Base-by-base conservation (phyloP, 148 eudicot genomes). In the Drosera capensis region DNA sequence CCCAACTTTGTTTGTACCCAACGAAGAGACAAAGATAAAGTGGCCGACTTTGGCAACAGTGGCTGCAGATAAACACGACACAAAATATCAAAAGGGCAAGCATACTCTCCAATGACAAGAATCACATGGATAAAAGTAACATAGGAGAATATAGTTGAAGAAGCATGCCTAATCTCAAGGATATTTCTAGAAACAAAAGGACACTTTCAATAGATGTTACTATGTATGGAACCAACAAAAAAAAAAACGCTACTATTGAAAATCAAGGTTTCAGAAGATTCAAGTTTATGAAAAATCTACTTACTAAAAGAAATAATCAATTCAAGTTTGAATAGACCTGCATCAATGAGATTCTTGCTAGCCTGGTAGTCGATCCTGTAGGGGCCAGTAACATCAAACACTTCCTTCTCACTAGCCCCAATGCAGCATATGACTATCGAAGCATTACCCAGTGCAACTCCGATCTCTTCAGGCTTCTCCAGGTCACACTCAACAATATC, bases 351-450 rank as follows among this genome's bases (percentile, higher is more conserved):
- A 52, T 79, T 82, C 58, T 82, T 79, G 23, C 88, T 79, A 46
- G 96, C 96, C 67, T 14, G 61, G 47, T 69, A 82, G 62, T 86
- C 96, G 55, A 86, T 86, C 35, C 96, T 69, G 64, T 73, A 86
- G 21, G 96, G 96, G 51, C 96, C 94, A 52, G 94, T 76, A 42
- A 86, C 46, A 43, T 86, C 96, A 48, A 69, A 72, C 49, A 82
- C 46, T 55, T 86, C 96, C 72, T 86, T 86, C 64, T 86, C 96
- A 26, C 96, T 82, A 16, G 96, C 96, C 51, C 96, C 96, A 57
- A 86, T 82, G 68, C 88, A 82, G 40, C 96, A 86, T 55, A 82
- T 65, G 50, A 86, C 81, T 38, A 72, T 51, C 3, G 96, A 86
- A 44, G 94, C 77, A 60, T 57, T 63, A 47, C 85, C 85, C 30